Evolutionary conservation across 768 basidiomycete species (phyloP).

Genomic region (Naganishia vaughanmartiniae): DNA sequence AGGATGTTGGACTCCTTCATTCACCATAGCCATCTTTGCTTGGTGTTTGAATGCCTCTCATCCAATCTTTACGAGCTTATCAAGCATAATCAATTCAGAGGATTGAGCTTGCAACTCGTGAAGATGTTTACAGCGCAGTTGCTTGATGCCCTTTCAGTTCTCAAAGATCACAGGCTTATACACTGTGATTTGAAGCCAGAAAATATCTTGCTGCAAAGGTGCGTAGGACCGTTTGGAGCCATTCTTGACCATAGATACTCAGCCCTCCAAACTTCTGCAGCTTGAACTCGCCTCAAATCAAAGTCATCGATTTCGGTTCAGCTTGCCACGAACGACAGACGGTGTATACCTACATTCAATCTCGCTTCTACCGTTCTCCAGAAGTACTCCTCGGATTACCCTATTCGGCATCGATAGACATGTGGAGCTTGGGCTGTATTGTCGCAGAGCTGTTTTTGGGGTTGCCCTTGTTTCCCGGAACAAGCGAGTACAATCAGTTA

Average conservation of each 20-base stretch:
- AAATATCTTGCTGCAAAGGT: constrained; percentile 96
- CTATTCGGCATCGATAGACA: constrained; percentile 92
- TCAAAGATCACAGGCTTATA: constrained; percentile 93
- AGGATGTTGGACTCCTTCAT: constrained; percentile 94
- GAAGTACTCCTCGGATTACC: constrained; percentile 93
- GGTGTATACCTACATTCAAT: constrained; percentile 99
- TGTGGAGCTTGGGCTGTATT: constrained; percentile 99
- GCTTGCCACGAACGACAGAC: constrained; percentile 98
- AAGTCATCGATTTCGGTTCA: constrained; percentile 98
- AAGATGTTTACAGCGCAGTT: constrained; percentile 98
- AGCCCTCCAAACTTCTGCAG: constrained; percentile 55
- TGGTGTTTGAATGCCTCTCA: constrained; percentile 94
- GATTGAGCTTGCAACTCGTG: constrained; percentile 90
- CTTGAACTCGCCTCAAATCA: constrained; percentile 94
- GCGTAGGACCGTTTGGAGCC: constrained; percentile 40
- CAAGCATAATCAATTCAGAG: constrained; percentile 99
- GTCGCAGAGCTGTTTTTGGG: constrained; percentile 97
- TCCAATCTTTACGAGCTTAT: constrained; percentile 98
- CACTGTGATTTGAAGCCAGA: constrained; percentile 99
- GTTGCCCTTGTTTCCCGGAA: constrained; percentile 92
- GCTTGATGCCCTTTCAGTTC: constrained; percentile 81
- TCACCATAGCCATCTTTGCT: constrained; percentile 91
- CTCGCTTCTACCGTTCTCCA: constrained; percentile 95
- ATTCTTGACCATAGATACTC: not conserved
- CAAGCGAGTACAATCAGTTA: constrained; percentile 98